These are phyloP conservation scores for Peltaster fructicola DNA, from an alignment of 2,329 filamentous ascomycete species.

Conservation along the genomic window DNA sequence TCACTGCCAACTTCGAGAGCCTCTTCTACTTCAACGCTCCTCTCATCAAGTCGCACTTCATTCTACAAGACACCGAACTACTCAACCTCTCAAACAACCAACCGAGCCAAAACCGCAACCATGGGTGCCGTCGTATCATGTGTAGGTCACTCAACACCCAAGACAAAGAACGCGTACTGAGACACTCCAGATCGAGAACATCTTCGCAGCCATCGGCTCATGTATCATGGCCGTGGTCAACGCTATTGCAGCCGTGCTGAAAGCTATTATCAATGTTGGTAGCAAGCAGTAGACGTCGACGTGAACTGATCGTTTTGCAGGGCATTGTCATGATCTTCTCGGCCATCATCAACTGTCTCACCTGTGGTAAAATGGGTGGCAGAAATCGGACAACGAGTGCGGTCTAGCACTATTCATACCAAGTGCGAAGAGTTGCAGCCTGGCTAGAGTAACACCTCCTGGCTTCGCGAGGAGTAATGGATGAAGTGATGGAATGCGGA, in stretches of 20 bases:
- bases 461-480: too few relatives aligned
- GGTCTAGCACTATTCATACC: constrained; percentile 13
- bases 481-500: too few relatives aligned
- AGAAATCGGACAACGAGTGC: constrained; percentile 20
- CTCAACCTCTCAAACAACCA: not conserved
- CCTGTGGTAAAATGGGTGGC: constrained; percentile 28
- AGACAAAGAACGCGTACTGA: constrained; percentile 9
- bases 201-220: constrained; percentile 30
- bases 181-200: constrained; percentile 20
- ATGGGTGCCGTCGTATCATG: constrained; percentile 78
- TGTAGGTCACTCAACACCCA: constrained; percentile 36
- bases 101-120: constrained; percentile 5
- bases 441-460: too few relatives aligned
- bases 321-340: constrained; percentile 32
- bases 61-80: too few relatives aligned
- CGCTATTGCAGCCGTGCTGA: constrained; percentile 27
- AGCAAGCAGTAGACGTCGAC: not conserved
- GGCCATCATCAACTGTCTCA: constrained; percentile 32
- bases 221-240: constrained; percentile 30
- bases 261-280: constrained; percentile 27
- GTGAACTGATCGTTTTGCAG: constrained; percentile 17
- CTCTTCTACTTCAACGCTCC: not conserved
- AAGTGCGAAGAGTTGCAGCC: too few relatives aligned
- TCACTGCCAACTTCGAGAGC: not conserved
- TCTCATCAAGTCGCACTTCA: too few relatives aligned